These are phyloP conservation scores for Phytophthora lateralis DNA, from an alignment of 352 stramenopile genomes.

Conservation along the genomic window DNA sequence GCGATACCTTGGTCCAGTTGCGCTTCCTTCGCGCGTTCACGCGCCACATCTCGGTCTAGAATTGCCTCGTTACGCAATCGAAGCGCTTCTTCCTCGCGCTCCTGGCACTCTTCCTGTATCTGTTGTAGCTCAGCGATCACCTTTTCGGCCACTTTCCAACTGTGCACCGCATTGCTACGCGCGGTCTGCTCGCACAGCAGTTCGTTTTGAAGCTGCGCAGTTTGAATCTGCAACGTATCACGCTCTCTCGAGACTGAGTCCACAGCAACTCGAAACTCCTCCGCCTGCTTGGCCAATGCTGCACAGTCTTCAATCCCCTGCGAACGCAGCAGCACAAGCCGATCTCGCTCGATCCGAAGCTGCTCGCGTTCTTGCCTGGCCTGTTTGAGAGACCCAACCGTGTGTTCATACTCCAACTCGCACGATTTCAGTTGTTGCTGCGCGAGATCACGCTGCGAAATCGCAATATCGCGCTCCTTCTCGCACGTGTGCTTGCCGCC, in stretches of 20 bases:
- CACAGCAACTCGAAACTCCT: constrained; percentile 17
- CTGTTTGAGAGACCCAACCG: constrained; percentile 34
- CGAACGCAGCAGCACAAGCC: constrained; percentile 28
- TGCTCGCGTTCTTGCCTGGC: constrained; percentile 57
- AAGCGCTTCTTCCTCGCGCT: constrained; percentile 59
- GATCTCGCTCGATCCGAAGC: constrained; percentile 57
- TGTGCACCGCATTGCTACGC: constrained; percentile 51
- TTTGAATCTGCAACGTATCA: constrained; percentile 32
- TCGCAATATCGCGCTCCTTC: constrained; percentile 57
- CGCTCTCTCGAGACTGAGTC: constrained; percentile 26
- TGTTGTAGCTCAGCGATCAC: constrained; percentile 49
- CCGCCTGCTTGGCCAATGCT: constrained; percentile 18
- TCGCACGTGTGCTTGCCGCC: constrained; percentile 65
- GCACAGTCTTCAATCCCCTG: constrained; percentile 26
- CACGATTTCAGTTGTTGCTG: constrained; percentile 43
- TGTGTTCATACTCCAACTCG: constrained; percentile 43
- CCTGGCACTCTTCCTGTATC: constrained; percentile 40
- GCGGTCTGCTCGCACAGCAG: constrained; percentile 39
- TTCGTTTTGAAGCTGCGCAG: constrained; percentile 34
- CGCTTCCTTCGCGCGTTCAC: constrained; percentile 42
- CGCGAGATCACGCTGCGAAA: constrained; percentile 54
- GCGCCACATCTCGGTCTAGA: constrained; percentile 49
- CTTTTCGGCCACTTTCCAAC: constrained; percentile 53
- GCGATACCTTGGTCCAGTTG: constrained; percentile 60
- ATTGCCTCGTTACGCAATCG: constrained; percentile 53